A percentile compares a stretch with the other conserved stretches of the same genome.
phyloP scores from a whole-genome alignment of 768 basidiomycete species.

The Trametes gibbosa region DNA sequence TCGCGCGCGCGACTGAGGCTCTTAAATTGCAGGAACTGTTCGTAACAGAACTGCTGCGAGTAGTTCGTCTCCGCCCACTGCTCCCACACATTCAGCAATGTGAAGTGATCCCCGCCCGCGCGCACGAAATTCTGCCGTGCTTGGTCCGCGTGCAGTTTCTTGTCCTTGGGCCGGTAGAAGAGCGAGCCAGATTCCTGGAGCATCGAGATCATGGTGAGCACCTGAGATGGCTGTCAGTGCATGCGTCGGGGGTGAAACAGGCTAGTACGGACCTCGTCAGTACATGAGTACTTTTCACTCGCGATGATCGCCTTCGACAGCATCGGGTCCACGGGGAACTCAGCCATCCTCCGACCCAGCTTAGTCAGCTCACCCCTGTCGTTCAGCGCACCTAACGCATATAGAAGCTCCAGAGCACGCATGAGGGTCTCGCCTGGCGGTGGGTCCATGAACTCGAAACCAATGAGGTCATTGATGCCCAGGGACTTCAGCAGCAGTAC shows the following conservation, averaged over 20 bases:
- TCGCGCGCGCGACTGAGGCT: constrained; percentile 91
- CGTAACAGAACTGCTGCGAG: constrained; percentile 95
- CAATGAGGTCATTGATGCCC: constrained; percentile 97
- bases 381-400: constrained; percentile 94
- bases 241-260: background rate
- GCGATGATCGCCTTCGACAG: constrained; percentile 94
- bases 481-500: constrained; percentile 93
- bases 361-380: constrained; percentile 97
- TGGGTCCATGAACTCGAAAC: constrained; percentile 98
- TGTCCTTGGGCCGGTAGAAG: constrained; percentile 97
- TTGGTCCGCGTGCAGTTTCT: constrained; percentile 96
- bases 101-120: constrained; percentile 96
- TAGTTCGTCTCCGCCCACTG: constrained; percentile 99
- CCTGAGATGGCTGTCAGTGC: constrained; percentile 39
- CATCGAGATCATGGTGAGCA: constrained; percentile 97
- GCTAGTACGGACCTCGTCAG: constrained; percentile 77
- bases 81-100: constrained; percentile 95
- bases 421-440: constrained; percentile 98
- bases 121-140: constrained; percentile 97
- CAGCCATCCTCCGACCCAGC: constrained; percentile 94
- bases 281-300: constrained; percentile 90
- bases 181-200: constrained; percentile 92
- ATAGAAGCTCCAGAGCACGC: constrained; percentile 88
- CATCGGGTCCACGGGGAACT: constrained; percentile 99
- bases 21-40: constrained; percentile 94